Evolutionary conservation across 305 asterid species (phyloP).

Genomic region (Solanum hybrid): DNA sequence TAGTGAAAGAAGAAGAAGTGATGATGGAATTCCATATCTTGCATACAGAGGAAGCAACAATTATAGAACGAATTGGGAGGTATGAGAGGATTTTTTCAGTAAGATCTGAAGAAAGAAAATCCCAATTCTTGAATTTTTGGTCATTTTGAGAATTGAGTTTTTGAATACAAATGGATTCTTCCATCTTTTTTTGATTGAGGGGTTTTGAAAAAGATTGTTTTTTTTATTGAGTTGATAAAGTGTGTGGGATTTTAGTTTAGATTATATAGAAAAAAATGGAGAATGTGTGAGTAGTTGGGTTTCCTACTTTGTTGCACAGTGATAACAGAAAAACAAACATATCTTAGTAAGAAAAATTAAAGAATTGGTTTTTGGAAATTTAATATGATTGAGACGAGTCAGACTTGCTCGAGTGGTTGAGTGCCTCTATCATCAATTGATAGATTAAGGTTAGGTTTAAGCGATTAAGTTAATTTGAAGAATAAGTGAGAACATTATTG

Average conservation of each 20-base stretch:
- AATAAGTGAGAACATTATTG: not conserved
- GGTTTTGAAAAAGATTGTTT: not conserved
- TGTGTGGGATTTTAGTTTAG: not conserved
- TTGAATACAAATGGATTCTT: not conserved
- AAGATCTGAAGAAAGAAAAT: conserved; percentile 20
- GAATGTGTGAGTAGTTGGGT: not conserved
- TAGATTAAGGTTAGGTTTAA: not conserved
- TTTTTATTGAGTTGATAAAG: not conserved
- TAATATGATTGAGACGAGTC: not conserved
- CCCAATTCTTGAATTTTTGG: not conserved
- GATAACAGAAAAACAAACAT: not conserved
- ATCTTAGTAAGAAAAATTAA: not conserved
- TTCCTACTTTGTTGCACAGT: not conserved
- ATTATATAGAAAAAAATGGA: not conserved
- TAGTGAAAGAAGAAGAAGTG: conserved; percentile 16
- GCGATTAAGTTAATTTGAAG: too few species aligned
- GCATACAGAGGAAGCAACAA: conserved; percentile 32
- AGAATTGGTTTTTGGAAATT: not conserved
- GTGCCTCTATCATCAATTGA: not conserved
- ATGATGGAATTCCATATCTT: conserved; percentile 25
- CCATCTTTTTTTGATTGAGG: not conserved
- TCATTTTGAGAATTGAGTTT: not conserved
- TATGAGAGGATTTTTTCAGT: conserved; percentile 22
- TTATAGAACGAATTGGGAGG: conserved; percentile 26
- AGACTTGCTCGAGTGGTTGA: not conserved